Percentiles rank a stretch among this genome's conserved stretches.
These are phyloP conservation scores for Cryphonectria japonica DNA, from an alignment of 2,329 filamentous ascomycete species.

Conservation along the genomic window DNA sequence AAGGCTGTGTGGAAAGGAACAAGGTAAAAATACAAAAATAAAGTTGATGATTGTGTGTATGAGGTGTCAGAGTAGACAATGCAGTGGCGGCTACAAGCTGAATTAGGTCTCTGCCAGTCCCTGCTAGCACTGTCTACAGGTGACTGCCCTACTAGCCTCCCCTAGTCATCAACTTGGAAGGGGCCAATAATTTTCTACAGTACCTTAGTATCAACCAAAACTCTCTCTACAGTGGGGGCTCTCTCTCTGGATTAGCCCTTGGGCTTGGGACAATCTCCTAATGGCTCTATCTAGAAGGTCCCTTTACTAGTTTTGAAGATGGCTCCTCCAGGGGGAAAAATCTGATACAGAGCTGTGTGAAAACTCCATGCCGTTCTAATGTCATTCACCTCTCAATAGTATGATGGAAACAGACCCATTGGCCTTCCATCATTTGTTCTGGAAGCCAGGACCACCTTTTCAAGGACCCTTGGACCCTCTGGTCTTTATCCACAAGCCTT, in stretches of 20 bases:
- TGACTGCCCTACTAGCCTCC: neutral
- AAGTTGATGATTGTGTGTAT: neutral
- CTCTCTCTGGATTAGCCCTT: too few relatives aligned
- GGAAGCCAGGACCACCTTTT: neutral
- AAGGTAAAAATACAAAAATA: neutral
- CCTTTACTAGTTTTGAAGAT: too few relatives aligned
- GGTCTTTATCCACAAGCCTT: neutral
- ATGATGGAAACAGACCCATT: neutral
- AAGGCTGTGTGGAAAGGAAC: neutral
- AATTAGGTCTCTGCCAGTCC: neutral
- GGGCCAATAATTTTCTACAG: too few relatives aligned
- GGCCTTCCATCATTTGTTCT: conserved; percentile 1
- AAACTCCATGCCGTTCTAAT: neutral
- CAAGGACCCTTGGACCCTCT: neutral
- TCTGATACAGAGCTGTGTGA: neutral
- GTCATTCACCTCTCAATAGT: neutral
- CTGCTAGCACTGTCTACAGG: neutral
- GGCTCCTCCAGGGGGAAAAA: too few relatives aligned
- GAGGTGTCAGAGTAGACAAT: neutral
- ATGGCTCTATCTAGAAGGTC: neutral
- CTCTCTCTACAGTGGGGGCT: too few relatives aligned
- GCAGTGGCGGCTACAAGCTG: neutral
- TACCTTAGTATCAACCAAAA: too few relatives aligned
- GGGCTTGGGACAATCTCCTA: too few relatives aligned
- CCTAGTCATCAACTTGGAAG: neutral